Evolutionary conservation across 352 stramenopile species (phyloP), one percentile per base, ranked within the genome.

Genomic region (Pythium phragmiticola): DNA sequence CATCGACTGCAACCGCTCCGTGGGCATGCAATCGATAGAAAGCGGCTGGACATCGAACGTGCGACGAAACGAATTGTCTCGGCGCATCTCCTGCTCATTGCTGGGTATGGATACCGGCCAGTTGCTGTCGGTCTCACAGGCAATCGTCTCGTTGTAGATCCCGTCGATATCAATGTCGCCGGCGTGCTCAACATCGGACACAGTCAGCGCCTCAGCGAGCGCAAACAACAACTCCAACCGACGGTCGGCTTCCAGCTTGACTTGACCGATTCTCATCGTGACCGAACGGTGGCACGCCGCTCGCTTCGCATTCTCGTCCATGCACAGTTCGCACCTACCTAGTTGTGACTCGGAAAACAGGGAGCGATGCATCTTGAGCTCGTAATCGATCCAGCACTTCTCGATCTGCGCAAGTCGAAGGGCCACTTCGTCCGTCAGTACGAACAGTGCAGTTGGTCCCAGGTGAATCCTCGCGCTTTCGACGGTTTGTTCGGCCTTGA

Each of bases 211-310:
- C 60, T 94, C 87, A 17, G 94, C 63, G 9, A 96, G 42, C 7
- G 87, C 86, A 47, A 92, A 96, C 26, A 96, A 70, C 23, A 96
- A 62, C 63, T 91, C 81, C 28, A 96, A 70, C 14, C 87, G 71
- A 48, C 87, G 77, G 65, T 96, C 87, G 8, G 87, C 87, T 59
- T 96, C 87, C 9, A 96, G 60, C 48, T 96, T 96, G 16, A 96
- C 80, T 72, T 94, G 85, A 7, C 86, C 87, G 47, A 94, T 84
- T 0, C 68, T 81, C 51, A 92, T 74, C 17, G 66, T 70, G 12
- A 94, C 57, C 11, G 76, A 82, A 16, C 86, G 83, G 70, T 94
- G 82, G 17, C 75, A 88, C 6, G 80, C 67, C 23, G 78, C 70
- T 34, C 72, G 71, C 43, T 82, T 85, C 3, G 72, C 60, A 39